Percentiles rank a stretch among this genome's conserved stretches.
phyloP scores from a whole-genome alignment of 2,329 filamentous ascomycete genomes.

The Pleoardoris graminearum region DNA sequence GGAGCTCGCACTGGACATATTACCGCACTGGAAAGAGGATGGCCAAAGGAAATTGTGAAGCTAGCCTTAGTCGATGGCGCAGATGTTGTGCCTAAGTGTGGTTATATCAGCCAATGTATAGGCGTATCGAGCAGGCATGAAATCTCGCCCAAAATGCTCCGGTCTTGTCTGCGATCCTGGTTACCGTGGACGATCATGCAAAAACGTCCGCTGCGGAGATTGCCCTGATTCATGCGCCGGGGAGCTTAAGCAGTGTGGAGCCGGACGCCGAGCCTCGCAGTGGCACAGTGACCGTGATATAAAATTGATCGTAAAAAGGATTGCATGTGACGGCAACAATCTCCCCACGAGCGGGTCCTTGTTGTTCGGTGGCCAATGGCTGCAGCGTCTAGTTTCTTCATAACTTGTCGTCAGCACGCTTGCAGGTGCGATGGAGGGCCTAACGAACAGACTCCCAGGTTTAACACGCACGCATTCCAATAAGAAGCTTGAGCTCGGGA shows the following conservation, averaged over 20 bases:
- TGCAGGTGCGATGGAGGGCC: constrained; percentile 15
- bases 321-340: constrained; percentile 13
- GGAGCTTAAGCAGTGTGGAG: constrained; percentile 33
- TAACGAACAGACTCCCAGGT: constrained; percentile 7
- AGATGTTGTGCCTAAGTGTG: constrained; percentile 8
- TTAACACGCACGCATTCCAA: constrained; percentile 15
- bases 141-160: constrained; percentile 40
- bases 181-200: constrained; percentile 40
- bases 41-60: constrained; percentile 18
- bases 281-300: constrained; percentile 29
- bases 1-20: constrained; percentile 24
- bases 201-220: constrained; percentile 41
- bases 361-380: constrained; percentile 9
- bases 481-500: constrained; percentile 36
- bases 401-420: constrained; percentile 8
- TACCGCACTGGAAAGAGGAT: constrained; percentile 26
- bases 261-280: constrained; percentile 28
- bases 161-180: constrained; percentile 38
- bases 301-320: constrained; percentile 17
- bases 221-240: constrained; percentile 27
- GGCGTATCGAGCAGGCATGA: constrained; percentile 12
- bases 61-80: constrained; percentile 2
- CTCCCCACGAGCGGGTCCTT: neutral
- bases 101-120: constrained; percentile 14
- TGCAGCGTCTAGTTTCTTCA: neutral